These are phyloP conservation scores for Boletus sp. DNA, from an alignment of 768 basidiomycete genomes.

Conservation along the genomic window DNA sequence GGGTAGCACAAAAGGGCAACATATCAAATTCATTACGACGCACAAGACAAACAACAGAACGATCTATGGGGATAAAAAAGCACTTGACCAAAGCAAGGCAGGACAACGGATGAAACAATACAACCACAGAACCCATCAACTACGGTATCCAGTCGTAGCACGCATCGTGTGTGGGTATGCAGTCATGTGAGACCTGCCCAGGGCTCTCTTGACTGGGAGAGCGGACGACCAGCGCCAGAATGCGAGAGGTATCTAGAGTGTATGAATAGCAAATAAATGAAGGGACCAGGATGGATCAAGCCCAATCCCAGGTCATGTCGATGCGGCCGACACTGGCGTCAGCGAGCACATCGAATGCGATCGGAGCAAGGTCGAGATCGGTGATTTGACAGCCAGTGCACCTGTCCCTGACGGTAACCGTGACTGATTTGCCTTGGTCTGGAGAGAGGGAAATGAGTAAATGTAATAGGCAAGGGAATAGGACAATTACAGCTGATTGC, in stretches of 20 bases:
- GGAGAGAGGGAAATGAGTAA: conserved; percentile 14
- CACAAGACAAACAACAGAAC: conserved; percentile 4
- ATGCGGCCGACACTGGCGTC: conserved; percentile 48
- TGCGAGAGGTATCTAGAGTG: conserved; percentile 1
- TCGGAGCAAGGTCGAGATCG: conserved; percentile 62
- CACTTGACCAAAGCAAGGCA: conserved; percentile 36
- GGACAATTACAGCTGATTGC: conserved; percentile 43
- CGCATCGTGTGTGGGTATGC: conserved; percentile 19
- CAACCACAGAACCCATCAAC: conserved; percentile 26
- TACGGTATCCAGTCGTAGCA: conserved; percentile 27
- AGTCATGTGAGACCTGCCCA: conserved; percentile 16
- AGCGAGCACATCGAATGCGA: conserved; percentile 53
- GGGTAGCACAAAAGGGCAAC: background rate
- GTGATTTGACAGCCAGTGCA: conserved; percentile 51
- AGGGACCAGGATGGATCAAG: background rate
- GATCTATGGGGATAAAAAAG: conserved; percentile 19
- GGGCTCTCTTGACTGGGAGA: conserved; percentile 27
- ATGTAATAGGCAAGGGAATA: background rate
- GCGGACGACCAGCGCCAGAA: conserved; percentile 17
- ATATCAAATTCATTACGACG: conserved; percentile 10
- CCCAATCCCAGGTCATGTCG: conserved; percentile 50
- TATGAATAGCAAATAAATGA: conserved; percentile 29
- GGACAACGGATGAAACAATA: conserved; percentile 9
- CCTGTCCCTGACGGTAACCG: conserved; percentile 56
- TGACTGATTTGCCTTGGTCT: conserved; percentile 52